Evolutionary conservation across 2,329 filamentous ascomycete genomes (phyloP).

Genomic region (Xylariaceae sp.): DNA sequence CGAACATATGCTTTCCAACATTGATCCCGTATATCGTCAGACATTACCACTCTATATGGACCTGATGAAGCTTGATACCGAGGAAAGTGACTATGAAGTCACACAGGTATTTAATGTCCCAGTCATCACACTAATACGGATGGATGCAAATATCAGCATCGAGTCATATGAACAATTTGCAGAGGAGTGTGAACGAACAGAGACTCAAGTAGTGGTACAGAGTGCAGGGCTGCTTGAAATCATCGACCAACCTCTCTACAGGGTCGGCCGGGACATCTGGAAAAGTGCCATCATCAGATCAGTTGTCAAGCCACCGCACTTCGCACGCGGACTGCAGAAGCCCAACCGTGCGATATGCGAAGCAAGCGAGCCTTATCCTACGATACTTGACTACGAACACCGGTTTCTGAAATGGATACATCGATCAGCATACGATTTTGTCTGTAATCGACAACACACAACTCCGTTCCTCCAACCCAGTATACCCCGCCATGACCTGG

Average conservation of each 20-base stretch:
- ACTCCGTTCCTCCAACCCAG: not conserved
- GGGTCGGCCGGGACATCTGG: not conserved
- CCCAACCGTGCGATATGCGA: not conserved
- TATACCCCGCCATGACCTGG: not conserved
- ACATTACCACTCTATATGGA: conserved; percentile 6
- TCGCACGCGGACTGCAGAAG: not conserved
- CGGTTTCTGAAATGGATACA: conserved; percentile 8
- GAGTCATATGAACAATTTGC: conserved; percentile 8
- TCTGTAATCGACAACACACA: not conserved
- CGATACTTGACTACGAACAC: conserved; percentile 1
- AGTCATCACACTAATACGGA: not conserved
- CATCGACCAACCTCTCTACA: too few species aligned
- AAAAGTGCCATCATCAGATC: not conserved
- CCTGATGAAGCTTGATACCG: not conserved
- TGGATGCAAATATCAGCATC: not conserved
- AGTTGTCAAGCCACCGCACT: not conserved
- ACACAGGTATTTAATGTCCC: not conserved
- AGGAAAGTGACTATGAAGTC: too few species aligned
- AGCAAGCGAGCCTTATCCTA: conserved; percentile 2
- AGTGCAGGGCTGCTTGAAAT: conserved; percentile 12
- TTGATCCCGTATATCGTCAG: conserved; percentile 4
- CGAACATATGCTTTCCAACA: conserved; percentile 1
- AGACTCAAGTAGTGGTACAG: conserved; percentile 1
- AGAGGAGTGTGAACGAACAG: conserved; percentile 1
- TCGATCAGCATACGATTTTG: conserved; percentile 12